Evolutionary conservation across 1,139 yeast genomes (phyloP), one percentile per base, ranked within the genome.

Genomic region (Meyerozyma sp.): DNA sequence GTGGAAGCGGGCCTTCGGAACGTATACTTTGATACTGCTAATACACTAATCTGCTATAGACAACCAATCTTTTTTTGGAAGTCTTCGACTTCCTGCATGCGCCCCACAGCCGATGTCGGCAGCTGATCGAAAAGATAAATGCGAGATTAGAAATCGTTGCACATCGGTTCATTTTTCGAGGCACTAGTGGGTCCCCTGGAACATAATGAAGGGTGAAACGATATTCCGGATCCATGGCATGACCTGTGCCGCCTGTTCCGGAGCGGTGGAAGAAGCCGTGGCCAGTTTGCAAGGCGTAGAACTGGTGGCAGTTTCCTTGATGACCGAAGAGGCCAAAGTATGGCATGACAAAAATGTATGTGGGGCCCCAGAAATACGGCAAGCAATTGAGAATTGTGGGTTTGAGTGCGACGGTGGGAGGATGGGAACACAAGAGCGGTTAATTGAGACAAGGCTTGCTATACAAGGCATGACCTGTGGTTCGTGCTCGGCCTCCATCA

Each of bases 381-480:
- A 70, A 23, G 61, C 73, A 7, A 73, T 90, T 14, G 94, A 88
- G 50, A 84, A 84, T 52, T 79, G 86, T 52, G 96, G 95, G 8
- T 87, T 87, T 54, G 91, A 81, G 36, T 82, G 82, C 5, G 52
- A 49, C 5, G 44, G 73, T 4, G 38, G 64, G 4, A 51, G 51
- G n/a, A 41, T 48, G 39, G 42, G 25, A 23, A 10, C 26, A 21
- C 38, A 37, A 28, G 32, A 3, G 35, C 37, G 11, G 26, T 32
- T 32, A 11, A 25, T 32, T 40, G 44, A 45, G 9, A 46, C 57
- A 16, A 42, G 40, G 7, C 46, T 52, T 39, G 46, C 50, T 32
- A 51, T 62, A 7, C 40, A 48, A 6, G 77, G 75, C 3, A 59
- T 70, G 66, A 65, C 70, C 2, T 71, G 77, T 53, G 75, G 73